phyloP scores from a whole-genome alignment of 2,329 filamentous ascomycete species.

The Cytospora piceicola region DNA sequence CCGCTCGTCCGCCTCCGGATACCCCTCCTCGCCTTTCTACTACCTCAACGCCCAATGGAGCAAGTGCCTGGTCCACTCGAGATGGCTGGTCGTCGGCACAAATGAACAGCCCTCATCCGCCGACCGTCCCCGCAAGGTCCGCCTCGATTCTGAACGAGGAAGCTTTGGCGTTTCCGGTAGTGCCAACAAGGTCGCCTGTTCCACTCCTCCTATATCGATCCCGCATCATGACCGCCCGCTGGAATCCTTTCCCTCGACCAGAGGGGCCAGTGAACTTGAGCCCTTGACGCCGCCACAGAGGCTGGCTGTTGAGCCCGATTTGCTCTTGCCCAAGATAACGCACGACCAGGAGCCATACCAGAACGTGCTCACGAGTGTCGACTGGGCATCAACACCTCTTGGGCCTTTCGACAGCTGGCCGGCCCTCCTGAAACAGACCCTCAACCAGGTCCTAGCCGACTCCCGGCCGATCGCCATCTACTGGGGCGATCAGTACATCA shows the following conservation, averaged over 20 bases:
- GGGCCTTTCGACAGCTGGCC: conserved; percentile 50
- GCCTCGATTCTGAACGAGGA: conserved; percentile 32
- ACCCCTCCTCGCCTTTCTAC: conserved; percentile 31
- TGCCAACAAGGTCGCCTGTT: conserved; percentile 23
- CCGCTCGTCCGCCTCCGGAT: conserved; percentile 31
- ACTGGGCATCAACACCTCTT: conserved; percentile 51
- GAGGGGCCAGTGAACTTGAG: conserved; percentile 14
- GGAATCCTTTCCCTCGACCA: conserved; percentile 2
- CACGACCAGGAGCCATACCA: conserved; percentile 42
- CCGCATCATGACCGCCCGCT: conserved; percentile 30
- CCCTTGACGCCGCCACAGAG: conserved; percentile 29
- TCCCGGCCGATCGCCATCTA: conserved; percentile 59
- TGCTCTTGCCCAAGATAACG: conserved; percentile 40
- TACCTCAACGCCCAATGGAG: conserved; percentile 41
- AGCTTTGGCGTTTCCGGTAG: conserved; percentile 28
- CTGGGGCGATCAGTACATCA: conserved; percentile 58
- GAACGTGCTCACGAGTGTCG: conserved; percentile 43
- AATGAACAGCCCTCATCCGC: conserved; percentile 38
- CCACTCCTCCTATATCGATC: conserved; percentile 16
- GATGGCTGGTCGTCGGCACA: conserved; percentile 42
- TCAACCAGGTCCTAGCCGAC: conserved; percentile 47
- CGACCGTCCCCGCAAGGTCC: conserved; percentile 32
- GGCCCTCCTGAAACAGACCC: conserved; percentile 46
- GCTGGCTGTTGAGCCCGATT: conserved; percentile 36
- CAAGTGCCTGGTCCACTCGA: conserved; percentile 37